Percentiles rank a stretch among this genome's conserved stretches.
Evolutionary conservation across 2,329 filamentous ascomycete genomes (phyloP).

Genomic region (Fusarium pseudocircinatum): DNA sequence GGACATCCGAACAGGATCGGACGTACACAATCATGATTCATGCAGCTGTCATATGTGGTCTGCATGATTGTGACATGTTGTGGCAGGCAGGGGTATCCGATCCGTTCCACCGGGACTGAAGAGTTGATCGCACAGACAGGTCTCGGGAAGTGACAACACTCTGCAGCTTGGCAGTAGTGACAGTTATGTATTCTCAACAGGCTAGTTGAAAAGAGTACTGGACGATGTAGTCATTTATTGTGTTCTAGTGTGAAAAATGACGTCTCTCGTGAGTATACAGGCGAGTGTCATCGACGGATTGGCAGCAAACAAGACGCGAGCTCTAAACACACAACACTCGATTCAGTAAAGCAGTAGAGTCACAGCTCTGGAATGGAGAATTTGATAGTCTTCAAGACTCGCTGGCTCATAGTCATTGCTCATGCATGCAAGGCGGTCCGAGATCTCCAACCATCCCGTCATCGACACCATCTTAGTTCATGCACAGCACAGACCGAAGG

Average conservation of each 20-base stretch:
- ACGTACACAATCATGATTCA: neutral
- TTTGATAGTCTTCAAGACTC: neutral
- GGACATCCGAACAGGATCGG: constrained; percentile 9
- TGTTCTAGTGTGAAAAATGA: neutral
- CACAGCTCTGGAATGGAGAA: neutral
- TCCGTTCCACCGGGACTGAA: neutral
- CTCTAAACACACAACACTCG: neutral
- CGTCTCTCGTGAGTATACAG: neutral
- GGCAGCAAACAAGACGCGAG: neutral
- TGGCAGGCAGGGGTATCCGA: constrained; percentile 10
- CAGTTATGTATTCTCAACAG: neutral
- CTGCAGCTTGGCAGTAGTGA: neutral
- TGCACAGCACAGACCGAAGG: neutral
- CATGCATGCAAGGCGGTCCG: neutral
- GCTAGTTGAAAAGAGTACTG: neutral
- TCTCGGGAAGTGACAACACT: neutral
- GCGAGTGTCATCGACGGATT: neutral
- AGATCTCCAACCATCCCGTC: neutral
- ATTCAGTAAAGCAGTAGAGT: fast-evolving
- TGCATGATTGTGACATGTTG: constrained; percentile 7
- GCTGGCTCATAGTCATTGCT: neutral
- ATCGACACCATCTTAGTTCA: neutral
- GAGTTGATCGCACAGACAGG: neutral
- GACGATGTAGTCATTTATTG: neutral
- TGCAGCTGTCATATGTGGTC: neutral